Percentiles rank a stretch among this genome's conserved stretches.
Conservation (phyloP, 495 filamentous ascomycete genomes). For the Aspergillus funiculosus region DNA sequence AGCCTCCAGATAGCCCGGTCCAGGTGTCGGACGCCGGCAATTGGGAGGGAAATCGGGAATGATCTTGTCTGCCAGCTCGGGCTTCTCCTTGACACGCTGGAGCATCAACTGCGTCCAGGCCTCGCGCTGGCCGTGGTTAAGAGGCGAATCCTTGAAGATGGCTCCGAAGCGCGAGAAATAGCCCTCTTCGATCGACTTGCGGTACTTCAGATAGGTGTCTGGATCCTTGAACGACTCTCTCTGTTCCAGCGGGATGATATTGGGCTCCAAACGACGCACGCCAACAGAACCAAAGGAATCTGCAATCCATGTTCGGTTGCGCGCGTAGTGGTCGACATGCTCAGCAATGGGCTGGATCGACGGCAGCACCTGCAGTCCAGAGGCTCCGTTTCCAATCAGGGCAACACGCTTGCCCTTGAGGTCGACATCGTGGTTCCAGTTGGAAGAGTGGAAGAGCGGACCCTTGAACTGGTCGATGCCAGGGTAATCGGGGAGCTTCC, state of each 20-base stretch:
- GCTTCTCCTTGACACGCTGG: conserved; percentile 46
- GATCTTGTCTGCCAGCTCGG: conserved; percentile 49
- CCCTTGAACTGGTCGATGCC: conserved; percentile 47
- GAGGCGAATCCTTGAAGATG: conserved; percentile 49
- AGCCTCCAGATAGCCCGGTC: conserved; percentile 66
- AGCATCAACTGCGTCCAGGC: conserved; percentile 50
- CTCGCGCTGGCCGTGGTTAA: conserved; percentile 44
- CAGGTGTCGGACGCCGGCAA: conserved; percentile 66
- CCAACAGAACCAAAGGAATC: conserved; percentile 46
- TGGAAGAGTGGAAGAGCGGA: conserved; percentile 46
- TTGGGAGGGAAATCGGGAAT: conserved; percentile 61
- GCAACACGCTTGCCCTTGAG: conserved; percentile 52
- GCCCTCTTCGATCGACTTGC: conserved; percentile 47
- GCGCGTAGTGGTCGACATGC: conserved; percentile 59
- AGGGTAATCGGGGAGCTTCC: conserved; percentile 47
- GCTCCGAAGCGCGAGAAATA: conserved; percentile 53
- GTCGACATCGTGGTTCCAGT: conserved; percentile 48
- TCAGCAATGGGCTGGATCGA: conserved; percentile 52
- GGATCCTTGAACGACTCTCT: conserved; percentile 45
- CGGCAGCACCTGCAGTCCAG: conserved; percentile 51
- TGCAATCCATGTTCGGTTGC: conserved; percentile 64
- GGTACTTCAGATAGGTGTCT: conserved; percentile 43
- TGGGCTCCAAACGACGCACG: conserved; percentile 41
- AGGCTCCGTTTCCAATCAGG: conserved; percentile 56
- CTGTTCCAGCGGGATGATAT: conserved; percentile 47